Evolutionary conservation across 495 filamentous ascomycete genomes (phyloP).

Genomic region (Xylaria scruposa): DNA sequence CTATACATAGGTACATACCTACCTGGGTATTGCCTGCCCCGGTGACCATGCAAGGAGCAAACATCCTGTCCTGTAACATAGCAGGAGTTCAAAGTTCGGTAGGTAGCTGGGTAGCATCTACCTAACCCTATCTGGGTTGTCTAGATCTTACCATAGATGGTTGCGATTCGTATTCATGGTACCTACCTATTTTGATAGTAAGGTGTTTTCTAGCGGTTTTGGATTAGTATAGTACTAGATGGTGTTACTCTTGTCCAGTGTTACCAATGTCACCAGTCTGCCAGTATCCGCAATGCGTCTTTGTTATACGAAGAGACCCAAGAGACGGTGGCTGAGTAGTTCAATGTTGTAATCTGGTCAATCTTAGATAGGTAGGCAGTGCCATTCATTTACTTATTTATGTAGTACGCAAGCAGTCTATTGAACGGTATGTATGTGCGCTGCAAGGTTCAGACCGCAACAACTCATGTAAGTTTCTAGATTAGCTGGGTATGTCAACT

Average conservation of each 20-base stretch:
- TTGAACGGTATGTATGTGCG: neutral
- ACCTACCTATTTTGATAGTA: neutral
- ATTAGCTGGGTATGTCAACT: too few relatives aligned
- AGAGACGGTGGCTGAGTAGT: neutral
- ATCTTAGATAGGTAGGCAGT: neutral
- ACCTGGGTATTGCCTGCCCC: constrained; percentile 3
- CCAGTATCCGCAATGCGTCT: neutral
- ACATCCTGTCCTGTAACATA: neutral
- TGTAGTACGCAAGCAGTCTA: neutral
- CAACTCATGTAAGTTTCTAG: neutral
- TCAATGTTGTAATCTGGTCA: neutral
- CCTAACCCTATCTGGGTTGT: neutral
- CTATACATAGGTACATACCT: neutral
- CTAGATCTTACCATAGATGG: neutral
- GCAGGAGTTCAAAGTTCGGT: neutral
- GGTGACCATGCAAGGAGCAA: neutral
- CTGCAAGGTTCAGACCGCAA: neutral
- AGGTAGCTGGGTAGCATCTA: constrained; percentile 1
- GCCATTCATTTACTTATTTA: too few relatives aligned
- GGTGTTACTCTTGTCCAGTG: neutral
- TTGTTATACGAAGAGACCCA: too few relatives aligned
- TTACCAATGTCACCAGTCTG: neutral
- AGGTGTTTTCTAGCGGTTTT: neutral
- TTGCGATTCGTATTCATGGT: neutral
- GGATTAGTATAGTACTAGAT: too few relatives aligned